Percentiles rank a stretch among this genome's conserved stretches.
These are phyloP conservation scores for Cyberlindnera bimundalis DNA, from an alignment of 805 yeast species.

Conservation along the genomic window DNA sequence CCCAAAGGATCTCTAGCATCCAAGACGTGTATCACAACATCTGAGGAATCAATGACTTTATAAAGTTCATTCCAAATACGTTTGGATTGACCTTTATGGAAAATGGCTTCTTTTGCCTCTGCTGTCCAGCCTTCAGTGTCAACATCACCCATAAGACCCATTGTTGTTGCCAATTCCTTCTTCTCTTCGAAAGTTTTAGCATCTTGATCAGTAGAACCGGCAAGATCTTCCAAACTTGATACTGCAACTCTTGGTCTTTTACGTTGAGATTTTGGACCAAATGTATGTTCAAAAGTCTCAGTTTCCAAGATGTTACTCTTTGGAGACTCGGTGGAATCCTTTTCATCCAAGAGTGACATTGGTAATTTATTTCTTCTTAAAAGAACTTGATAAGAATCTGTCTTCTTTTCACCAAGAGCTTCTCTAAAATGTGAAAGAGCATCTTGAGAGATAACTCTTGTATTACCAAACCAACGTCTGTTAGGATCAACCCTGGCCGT, in stretches of 20 bases:
- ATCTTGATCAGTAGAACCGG: conserved; percentile 51
- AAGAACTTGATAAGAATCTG: conserved; percentile 82
- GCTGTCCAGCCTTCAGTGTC: conserved; percentile 77
- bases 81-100: conserved; percentile 95
- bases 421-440: conserved; percentile 91
- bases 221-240: conserved; percentile 77
- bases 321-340: conserved; percentile 73
- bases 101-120: conserved; percentile 93
- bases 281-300: conserved; percentile 74
- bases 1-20: conserved; percentile 98
- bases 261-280: conserved; percentile 94
- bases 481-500: conserved; percentile 94
- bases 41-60: conserved; percentile 96
- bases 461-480: conserved; percentile 96
- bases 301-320: conserved; percentile 81
- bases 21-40: conserved; percentile 91
- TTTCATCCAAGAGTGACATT: conserved; percentile 90
- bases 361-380: conserved; percentile 89
- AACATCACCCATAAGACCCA: conserved; percentile 73
- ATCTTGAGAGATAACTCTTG: conserved; percentile 96
- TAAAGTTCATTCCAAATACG: conserved; percentile 98
- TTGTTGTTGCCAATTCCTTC: conserved; percentile 65
- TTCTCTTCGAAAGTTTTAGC: conserved; percentile 66
- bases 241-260: conserved; percentile 83
- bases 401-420: conserved; percentile 82